These are phyloP conservation scores for Wickerhamomyces alni DNA, from an alignment of 805 yeast species.

Conservation along the genomic window DNA sequence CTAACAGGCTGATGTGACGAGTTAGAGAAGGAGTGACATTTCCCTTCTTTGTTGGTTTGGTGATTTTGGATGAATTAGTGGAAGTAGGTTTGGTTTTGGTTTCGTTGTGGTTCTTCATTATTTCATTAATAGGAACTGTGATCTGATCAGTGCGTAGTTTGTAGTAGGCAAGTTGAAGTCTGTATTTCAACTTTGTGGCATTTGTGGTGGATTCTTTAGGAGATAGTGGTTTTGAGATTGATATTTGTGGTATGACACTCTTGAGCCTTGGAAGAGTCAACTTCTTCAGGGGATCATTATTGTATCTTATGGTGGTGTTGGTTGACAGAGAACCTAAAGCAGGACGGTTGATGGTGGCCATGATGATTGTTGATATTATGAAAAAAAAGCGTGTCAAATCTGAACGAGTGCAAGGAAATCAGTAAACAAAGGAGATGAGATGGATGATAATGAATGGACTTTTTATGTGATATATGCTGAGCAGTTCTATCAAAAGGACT, in stretches of 20 bases:
- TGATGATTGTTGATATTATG: too few species aligned
- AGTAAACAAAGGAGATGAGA: not conserved
- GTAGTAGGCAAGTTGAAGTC: constrained; percentile 46
- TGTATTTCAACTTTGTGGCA: constrained; percentile 38
- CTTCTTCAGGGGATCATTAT: constrained; percentile 6
- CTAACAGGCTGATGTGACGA: constrained; percentile 28
- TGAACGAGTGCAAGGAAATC: too few species aligned
- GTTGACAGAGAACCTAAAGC: constrained; percentile 15
- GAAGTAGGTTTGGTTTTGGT: not conserved
- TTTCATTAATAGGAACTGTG: constrained; percentile 25
- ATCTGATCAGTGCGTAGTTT: constrained; percentile 45
- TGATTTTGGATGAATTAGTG: not conserved
- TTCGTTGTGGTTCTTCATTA: constrained; percentile 15
- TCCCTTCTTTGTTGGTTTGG: too few species aligned
- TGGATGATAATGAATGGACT: not conserved
- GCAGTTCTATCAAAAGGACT: too few species aligned
- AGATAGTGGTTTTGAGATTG: constrained; percentile 3
- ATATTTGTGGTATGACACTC: constrained; percentile 2
- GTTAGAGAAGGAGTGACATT: constrained; percentile 19
- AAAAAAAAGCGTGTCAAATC: too few species aligned
- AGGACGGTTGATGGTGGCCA: constrained; percentile 18
- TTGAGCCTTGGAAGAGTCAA: constrained; percentile 8
- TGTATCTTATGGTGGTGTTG: constrained; percentile 9
- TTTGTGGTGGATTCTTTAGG: constrained; percentile 6
- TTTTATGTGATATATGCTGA: too few species aligned